phyloP scores from a whole-genome alignment of 192 early-diverging fungal genomes.

The Coemansia sp. region DNA sequence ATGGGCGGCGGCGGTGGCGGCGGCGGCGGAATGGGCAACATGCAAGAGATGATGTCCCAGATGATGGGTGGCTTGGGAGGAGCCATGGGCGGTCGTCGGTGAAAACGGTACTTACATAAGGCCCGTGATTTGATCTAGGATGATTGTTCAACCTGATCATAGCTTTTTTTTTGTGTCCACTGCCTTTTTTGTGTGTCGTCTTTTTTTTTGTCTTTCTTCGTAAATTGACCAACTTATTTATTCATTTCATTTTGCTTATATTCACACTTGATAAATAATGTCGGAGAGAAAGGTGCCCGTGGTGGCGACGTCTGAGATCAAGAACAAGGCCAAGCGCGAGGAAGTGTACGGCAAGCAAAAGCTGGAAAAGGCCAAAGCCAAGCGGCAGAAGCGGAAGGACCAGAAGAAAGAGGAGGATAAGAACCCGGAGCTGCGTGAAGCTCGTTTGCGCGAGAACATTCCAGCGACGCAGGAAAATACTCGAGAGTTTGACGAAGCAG shows the following conservation, averaged over 20 bases:
- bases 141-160: not conserved
- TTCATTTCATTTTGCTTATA: constrained; percentile 1
- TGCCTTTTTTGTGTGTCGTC: not conserved
- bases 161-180: constrained; percentile 20
- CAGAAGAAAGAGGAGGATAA: constrained; percentile 78
- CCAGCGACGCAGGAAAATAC: constrained; percentile 92
- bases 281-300: constrained; percentile 21
- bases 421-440: constrained; percentile 85
- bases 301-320: constrained; percentile 60
- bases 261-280: constrained; percentile 17
- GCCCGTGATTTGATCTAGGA: constrained; percentile 10
- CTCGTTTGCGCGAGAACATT: constrained; percentile 85
- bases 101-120: not conserved
- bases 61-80: constrained; percentile 64
- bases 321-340: constrained; percentile 87
- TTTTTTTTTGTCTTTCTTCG: constrained; percentile 8
- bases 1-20: constrained; percentile 59
- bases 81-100: constrained; percentile 60
- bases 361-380: constrained; percentile 72
- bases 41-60: constrained; percentile 70
- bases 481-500: constrained; percentile 91
- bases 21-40: constrained; percentile 56
- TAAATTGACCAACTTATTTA: constrained; percentile 8
- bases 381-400: constrained; percentile 74
- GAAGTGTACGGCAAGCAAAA: constrained; percentile 78